Conservation (phyloP, 2,329 filamentous ascomycete genomes). For the Exophiala viscosa region DNA sequence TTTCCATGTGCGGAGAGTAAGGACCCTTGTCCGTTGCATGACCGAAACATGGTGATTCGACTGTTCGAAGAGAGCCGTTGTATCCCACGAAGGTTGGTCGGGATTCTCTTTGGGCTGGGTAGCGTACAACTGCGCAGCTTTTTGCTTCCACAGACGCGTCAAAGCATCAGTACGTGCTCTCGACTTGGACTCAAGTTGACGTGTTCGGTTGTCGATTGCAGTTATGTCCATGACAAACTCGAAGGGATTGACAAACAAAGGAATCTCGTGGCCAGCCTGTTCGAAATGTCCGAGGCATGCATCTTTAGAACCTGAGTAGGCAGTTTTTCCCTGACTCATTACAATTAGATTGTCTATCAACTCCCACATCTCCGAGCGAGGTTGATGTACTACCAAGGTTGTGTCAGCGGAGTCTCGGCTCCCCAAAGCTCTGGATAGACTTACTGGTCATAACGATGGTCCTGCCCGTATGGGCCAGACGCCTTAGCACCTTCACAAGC, state of each 20-base stretch:
- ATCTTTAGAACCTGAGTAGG: constrained; percentile 61
- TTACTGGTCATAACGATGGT: constrained; percentile 56
- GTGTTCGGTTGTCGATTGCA: constrained; percentile 67
- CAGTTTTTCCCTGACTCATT: constrained; percentile 62
- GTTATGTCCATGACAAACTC: constrained; percentile 72
- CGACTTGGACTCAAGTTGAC: constrained; percentile 60
- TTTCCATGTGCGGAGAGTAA: constrained; percentile 57
- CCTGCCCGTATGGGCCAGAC: constrained; percentile 61
- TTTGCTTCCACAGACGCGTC: constrained; percentile 54
- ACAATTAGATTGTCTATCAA: constrained; percentile 71
- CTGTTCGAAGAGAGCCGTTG: neutral
- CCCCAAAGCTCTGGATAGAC: constrained; percentile 51
- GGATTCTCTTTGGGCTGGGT: constrained; percentile 56
- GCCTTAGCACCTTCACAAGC: constrained; percentile 66
- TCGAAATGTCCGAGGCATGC: constrained; percentile 64
- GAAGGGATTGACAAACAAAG: constrained; percentile 71
- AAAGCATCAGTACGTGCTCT: constrained; percentile 58
- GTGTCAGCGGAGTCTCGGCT: constrained; percentile 69
- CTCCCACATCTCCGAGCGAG: constrained; percentile 73
- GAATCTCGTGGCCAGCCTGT: constrained; percentile 56
- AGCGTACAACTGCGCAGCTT: constrained; percentile 57
- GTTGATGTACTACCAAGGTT: constrained; percentile 59
- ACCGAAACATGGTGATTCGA: neutral
- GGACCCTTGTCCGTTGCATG: neutral
- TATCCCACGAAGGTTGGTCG: neutral